These are phyloP conservation scores for Amauroascus niger DNA, from an alignment of 2,329 filamentous ascomycete species.

Conservation along the genomic window DNA sequence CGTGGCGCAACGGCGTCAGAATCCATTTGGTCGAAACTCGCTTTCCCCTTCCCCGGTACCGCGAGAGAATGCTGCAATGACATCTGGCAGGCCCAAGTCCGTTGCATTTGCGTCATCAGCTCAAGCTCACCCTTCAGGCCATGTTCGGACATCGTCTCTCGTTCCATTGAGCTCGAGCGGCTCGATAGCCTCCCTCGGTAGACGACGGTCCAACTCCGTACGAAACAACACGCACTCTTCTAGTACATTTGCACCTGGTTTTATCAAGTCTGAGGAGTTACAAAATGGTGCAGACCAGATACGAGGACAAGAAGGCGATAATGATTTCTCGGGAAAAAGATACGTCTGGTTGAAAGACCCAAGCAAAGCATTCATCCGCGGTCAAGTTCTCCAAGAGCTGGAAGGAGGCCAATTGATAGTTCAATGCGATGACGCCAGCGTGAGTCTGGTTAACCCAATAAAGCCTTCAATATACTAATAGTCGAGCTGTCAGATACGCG, in stretches of 20 bases:
- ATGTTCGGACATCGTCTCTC: conserved; percentile 61
- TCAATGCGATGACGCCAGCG: conserved; percentile 85
- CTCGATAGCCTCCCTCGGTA: conserved; percentile 32
- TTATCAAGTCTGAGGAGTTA: conserved; percentile 82
- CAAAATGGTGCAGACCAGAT: conserved; percentile 48
- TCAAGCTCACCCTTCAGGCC: conserved; percentile 40
- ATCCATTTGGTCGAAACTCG: conserved; percentile 63
- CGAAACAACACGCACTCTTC: conserved; percentile 47
- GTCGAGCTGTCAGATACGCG: conserved; percentile 56
- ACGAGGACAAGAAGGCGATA: conserved; percentile 82
- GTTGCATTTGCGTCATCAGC: conserved; percentile 56
- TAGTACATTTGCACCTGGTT: conserved; percentile 87
- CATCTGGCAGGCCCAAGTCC: conserved; percentile 60
- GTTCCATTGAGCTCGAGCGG: conserved; percentile 45
- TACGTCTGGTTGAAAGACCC: conserved; percentile 96
- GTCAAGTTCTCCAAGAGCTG: conserved; percentile 79
- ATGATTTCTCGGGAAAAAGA: conserved; percentile 96
- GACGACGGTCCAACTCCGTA: conserved; percentile 53
- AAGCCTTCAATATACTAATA: conserved; percentile 1
- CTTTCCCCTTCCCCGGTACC: conserved; percentile 57
- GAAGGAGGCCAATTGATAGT: conserved; percentile 62
- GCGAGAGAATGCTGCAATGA: conserved; percentile 20
- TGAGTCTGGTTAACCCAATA: conserved; percentile 34
- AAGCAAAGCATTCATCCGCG: conserved; percentile 78
- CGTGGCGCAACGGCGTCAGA: conserved; percentile 64